Base-by-base conservation (phyloP, 2,329 filamentous ascomycete species). In the Aspergillus cejpii region DNA sequence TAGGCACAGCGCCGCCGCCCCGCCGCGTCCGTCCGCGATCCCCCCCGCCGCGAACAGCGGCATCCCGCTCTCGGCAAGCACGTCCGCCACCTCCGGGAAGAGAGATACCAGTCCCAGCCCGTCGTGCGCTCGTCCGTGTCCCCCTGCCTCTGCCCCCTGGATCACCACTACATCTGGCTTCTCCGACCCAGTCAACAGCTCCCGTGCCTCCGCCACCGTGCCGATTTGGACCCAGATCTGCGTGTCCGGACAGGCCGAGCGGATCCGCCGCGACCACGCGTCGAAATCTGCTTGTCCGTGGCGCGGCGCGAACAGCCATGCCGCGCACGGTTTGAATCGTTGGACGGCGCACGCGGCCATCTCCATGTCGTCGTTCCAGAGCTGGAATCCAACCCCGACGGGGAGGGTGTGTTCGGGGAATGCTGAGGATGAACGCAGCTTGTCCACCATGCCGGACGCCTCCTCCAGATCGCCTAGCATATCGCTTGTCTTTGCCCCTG, bases 151-250 rank as follows among this genome's bases (percentile, higher is more conserved):
- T 1, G 68, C 61, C 0, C 77, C 77, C 56, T 80, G 77, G 0
- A 78, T 56, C 0, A 80, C 74, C 2, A 80, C 54, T 2, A 73
- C 74, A 43, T 79, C 76, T 0, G 77, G 76, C n/a, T 41, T 46
- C 15, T 64, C 61, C 0, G 57, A 53, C 2, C 56, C 50, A 7
- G 53, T 56, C 1, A 66, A 61, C 0, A 73, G 65, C n/a, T 70
- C 63, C 1, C 69, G 50, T 2, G 74, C 75, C 45, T 78, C 76
- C 3, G 55, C 47, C 1, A 79, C 44, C 0, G 74, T 77, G 3
- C 77, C 77, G 5, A 79, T 67, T 47, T 80, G 77, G 7, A 78
- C 63, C 77, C 76, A 79, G 21, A 80, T 67, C 48, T 76, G 67
- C 0, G 73, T 77, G 0, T 58, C 39, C 0, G 67, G 65, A 2